Evolutionary conservation across 805 yeast genomes (phyloP).

Genomic region (Nakazawaea molendinolei): DNA sequence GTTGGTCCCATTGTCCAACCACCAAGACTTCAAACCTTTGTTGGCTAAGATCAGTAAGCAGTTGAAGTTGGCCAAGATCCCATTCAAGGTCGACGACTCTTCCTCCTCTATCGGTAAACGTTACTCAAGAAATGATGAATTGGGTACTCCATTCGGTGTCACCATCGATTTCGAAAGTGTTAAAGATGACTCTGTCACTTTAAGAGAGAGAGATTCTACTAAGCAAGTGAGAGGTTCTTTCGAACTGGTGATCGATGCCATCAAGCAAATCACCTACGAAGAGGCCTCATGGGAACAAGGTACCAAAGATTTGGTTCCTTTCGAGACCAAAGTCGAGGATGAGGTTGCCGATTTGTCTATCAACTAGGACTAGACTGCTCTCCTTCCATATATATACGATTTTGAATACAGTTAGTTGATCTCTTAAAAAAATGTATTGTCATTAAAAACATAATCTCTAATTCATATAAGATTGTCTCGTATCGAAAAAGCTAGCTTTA

Average conservation of each 20-base stretch:
- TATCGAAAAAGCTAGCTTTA: too few relatives aligned
- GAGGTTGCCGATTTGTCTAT: slow-evolving; percentile 16
- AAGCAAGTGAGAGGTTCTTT: slow-evolving; percentile 92
- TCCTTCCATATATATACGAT: too few relatives aligned
- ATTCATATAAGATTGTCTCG: too few relatives aligned
- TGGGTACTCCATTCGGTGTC: slow-evolving; percentile 98
- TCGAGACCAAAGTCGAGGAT: slow-evolving; percentile 59
- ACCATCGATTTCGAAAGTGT: slow-evolving; percentile 93
- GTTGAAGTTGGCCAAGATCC: slow-evolving; percentile 76
- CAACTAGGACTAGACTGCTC: too few relatives aligned
- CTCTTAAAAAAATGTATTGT: too few relatives aligned
- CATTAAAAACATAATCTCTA: too few relatives aligned
- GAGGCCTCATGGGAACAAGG: slow-evolving; percentile 84
- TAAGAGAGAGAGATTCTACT: slow-evolving; percentile 96
- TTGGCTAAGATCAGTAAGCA: slow-evolving; percentile 60
- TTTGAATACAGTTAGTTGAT: too few relatives aligned
- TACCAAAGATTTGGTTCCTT: slow-evolving; percentile 62
- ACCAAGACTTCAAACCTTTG: slow-evolving; percentile 72
- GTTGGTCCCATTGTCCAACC: slow-evolving; percentile 87
- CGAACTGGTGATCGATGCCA: slow-evolving; percentile 62
- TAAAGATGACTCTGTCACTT: slow-evolving; percentile 80
- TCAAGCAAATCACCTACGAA: slow-evolving; percentile 66
- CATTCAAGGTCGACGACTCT: slow-evolving; percentile 95
- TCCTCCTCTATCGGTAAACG: slow-evolving; percentile 97
- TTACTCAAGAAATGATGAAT: slow-evolving; percentile 96